Conservation (phyloP, 495 filamentous ascomycete species). For the Xylaria nigripes region DNA sequence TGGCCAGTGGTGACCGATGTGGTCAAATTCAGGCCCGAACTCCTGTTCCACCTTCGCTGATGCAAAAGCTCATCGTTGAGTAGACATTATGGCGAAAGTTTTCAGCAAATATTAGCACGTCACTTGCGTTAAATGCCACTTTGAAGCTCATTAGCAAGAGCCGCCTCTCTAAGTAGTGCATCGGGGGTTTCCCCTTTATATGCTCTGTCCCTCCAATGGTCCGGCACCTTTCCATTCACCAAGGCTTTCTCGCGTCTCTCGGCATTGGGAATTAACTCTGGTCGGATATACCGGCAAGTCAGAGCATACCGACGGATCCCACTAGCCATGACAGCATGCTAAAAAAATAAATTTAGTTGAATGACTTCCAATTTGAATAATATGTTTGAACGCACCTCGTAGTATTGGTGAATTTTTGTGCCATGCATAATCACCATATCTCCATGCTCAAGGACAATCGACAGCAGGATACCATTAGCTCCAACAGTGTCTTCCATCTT, state of each 20-base stretch:
- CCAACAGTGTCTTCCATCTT: conserved; percentile 22
- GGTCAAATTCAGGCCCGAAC: too few species aligned
- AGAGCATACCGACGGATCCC: conserved; percentile 60
- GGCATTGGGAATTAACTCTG: conserved; percentile 30
- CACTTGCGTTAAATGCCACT: too few species aligned
- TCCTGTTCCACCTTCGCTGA: too few species aligned
- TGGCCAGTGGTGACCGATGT: too few species aligned
- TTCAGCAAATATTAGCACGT: too few species aligned
- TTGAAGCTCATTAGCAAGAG: too few species aligned
- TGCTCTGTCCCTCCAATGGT: conserved; percentile 4
- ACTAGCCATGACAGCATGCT: conserved; percentile 55
- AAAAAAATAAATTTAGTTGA: conserved; percentile 3
- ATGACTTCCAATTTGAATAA: conserved; percentile 14
- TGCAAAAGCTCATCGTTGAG: too few species aligned
- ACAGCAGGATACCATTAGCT: conserved; percentile 27
- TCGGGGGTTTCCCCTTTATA: conserved; percentile 12
- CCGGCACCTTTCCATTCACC: conserved; percentile 30
- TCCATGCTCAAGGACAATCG: conserved; percentile 55
- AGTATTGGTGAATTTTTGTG: conserved; percentile 57
- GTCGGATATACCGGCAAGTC: conserved; percentile 47
- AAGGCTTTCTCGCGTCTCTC: conserved; percentile 21
- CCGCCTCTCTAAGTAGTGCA: neutral
- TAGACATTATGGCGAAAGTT: too few species aligned
- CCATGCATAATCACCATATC: conserved; percentile 84
- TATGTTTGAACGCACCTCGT: conserved; percentile 48